Percentiles rank a stretch among this genome's conserved stretches.
Evolutionary conservation across 2,329 filamentous ascomycete genomes (phyloP).

Genomic region (Colletotrichum navitas): DNA sequence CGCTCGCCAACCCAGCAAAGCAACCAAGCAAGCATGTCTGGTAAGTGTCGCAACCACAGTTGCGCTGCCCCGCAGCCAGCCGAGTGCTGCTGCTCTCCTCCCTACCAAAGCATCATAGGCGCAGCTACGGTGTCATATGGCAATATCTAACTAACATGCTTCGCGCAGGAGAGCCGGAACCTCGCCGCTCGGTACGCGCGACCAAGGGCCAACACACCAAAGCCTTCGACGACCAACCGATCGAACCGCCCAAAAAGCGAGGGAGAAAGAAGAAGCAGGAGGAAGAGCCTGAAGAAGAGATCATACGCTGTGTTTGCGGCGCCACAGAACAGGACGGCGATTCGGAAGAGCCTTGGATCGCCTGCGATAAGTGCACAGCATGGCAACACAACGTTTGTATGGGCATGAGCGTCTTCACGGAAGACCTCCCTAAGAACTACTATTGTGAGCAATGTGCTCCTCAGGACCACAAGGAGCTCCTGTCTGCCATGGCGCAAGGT

Average conservation of each 20-base stretch:
- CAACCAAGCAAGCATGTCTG: conserved; percentile 37
- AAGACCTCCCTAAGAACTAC: conserved; percentile 85
- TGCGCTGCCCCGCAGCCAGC: conserved; percentile 23
- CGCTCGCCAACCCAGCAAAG: not conserved
- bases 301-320: conserved; percentile 95
- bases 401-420: conserved; percentile 82
- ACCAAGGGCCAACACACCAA: conserved; percentile 97
- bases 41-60: conserved; percentile 36
- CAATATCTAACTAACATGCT: conserved; percentile 26
- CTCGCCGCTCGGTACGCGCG: conserved; percentile 91
- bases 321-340: conserved; percentile 88
- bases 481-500: conserved; percentile 82
- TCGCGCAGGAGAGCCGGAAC: conserved; percentile 71
- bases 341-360: conserved; percentile 92
- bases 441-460: conserved; percentile 93
- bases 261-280: conserved; percentile 72
- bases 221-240: conserved; percentile 78
- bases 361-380: conserved; percentile 89
- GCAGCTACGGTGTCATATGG: not conserved
- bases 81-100: not conserved
- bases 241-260: conserved; percentile 67
- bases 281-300: conserved; percentile 72
- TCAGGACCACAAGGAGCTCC: conserved; percentile 82
- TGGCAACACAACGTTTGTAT: conserved; percentile 99
- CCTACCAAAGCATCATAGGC: not conserved